Conservation (phyloP, 1,139 yeast species). For the Yamadazyma oceani region DNA sequence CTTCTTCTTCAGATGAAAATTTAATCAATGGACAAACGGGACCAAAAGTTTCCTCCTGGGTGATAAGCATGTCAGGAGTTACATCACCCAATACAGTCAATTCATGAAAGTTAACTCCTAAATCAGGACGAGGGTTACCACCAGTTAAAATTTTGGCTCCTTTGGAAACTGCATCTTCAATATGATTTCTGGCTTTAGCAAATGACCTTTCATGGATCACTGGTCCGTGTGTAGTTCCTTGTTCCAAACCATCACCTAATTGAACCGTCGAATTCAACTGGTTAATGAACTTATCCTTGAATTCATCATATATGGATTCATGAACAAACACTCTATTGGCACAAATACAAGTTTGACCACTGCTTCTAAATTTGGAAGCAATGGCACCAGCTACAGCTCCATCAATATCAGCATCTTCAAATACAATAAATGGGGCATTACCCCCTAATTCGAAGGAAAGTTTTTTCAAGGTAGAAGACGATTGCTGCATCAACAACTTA, state of each 20-base stretch:
- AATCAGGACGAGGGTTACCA: conserved; percentile 63
- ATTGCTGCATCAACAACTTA: conserved; percentile 72
- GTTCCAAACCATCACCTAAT: conserved; percentile 74
- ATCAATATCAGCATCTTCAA: conserved; percentile 79
- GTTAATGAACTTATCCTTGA: conserved; percentile 40
- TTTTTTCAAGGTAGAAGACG: conserved; percentile 77
- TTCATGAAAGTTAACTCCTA: conserved; percentile 75
- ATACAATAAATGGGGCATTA: conserved; percentile 88
- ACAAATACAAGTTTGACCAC: conserved; percentile 91
- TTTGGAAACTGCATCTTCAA: conserved; percentile 68
- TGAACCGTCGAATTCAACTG: conserved; percentile 51
- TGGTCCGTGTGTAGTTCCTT: conserved; percentile 76
- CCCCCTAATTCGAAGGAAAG: conserved; percentile 90
- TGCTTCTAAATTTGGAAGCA: conserved; percentile 60
- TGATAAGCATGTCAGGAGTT: conserved; percentile 60
- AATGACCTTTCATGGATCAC: conserved; percentile 68
- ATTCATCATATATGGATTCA: conserved; percentile 65
- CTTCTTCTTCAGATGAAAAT: conserved; percentile 69
- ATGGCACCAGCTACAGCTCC: conserved; percentile 74
- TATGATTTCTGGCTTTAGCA: conserved; percentile 68
- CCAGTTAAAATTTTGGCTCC: conserved; percentile 68
- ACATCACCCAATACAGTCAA: conserved; percentile 74
- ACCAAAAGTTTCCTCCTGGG: conserved; percentile 83
- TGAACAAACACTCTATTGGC: conserved; percentile 82
- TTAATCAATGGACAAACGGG: conserved; percentile 80